A percentile compares a stretch with the other conserved stretches of the same genome.
Conservation (phyloP, 768 basidiomycete species). For the Asterophora parasitica region DNA sequence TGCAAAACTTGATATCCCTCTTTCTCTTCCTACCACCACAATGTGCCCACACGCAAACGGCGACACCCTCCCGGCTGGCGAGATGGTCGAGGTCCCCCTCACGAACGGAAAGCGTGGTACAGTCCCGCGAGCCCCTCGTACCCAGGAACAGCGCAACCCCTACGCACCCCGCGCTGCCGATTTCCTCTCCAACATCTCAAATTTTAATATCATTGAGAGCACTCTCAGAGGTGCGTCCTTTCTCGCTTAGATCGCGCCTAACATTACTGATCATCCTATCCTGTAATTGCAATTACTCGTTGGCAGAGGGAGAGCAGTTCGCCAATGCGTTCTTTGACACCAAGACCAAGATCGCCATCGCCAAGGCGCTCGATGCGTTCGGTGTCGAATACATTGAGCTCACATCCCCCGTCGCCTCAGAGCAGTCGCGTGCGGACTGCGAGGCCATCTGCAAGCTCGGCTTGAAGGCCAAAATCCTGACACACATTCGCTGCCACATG, state of each 20-base stretch:
- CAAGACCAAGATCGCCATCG: conserved; percentile 99
- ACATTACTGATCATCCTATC: not conserved
- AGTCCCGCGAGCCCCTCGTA: conserved; percentile 27
- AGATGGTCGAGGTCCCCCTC: conserved; percentile 73
- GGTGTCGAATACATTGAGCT: conserved; percentile 99
- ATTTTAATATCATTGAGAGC: conserved; percentile 96
- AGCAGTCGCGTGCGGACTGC: conserved; percentile 91
- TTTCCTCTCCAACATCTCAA: conserved; percentile 87
- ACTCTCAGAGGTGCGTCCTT: conserved; percentile 77
- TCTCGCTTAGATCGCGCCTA: not conserved
- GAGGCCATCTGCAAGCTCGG: conserved; percentile 99
- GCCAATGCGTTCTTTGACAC: conserved; percentile 99
- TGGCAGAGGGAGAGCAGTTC: conserved; percentile 96
- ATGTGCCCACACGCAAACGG: conserved; percentile 66
- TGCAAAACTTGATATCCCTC: conserved; percentile 6
- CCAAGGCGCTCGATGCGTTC: conserved; percentile 95
- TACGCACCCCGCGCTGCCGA: conserved; percentile 91
- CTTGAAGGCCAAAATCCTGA: conserved; percentile 93
- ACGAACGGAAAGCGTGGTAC: conserved; percentile 47
- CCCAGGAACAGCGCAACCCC: conserved; percentile 57
- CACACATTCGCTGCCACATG: conserved; percentile 99
- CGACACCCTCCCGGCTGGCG: conserved; percentile 41
- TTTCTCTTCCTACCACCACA: conserved; percentile 17
- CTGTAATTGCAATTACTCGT: not conserved
- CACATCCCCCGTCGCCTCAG: conserved; percentile 95